Conservation (phyloP, 768 basidiomycete genomes). For the Naganishia kalamii region DNA sequence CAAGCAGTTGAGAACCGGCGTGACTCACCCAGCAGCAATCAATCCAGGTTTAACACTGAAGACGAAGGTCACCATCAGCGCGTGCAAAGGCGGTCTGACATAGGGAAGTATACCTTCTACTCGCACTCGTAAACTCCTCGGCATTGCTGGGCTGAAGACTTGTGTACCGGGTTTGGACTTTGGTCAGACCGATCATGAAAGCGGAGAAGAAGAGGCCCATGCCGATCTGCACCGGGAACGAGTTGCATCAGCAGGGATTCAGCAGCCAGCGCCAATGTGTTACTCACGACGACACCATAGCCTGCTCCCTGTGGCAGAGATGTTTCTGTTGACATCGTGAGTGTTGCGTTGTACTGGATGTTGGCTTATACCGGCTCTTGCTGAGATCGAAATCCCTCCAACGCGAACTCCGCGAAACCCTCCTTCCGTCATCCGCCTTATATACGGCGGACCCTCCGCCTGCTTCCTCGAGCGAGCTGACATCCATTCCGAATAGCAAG, state of each 20-base stretch:
- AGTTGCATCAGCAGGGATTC: not conserved
- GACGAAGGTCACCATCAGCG: not conserved
- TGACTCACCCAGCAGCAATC: conserved; percentile 78
- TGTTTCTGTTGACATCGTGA: not conserved
- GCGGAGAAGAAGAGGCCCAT: conserved; percentile 77
- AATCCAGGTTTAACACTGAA: conserved; percentile 76
- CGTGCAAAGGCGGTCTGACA: not conserved
- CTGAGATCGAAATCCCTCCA: not conserved
- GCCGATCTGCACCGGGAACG: conserved; percentile 47
- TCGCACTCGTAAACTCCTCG: conserved; percentile 53
- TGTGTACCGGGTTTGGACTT: conserved; percentile 77
- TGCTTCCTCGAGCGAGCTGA: not conserved
- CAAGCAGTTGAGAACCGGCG: not conserved
- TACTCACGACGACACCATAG: conserved; percentile 64
- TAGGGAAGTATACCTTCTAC: conserved; percentile 32
- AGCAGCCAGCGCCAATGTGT: not conserved
- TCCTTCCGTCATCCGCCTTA: not conserved
- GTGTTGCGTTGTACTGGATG: not conserved
- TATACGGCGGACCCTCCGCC: not conserved
- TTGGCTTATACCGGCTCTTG: too few species aligned
- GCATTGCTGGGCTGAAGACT: conserved; percentile 61
- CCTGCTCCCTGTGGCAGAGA: conserved; percentile 69
- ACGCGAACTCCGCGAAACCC: not conserved
- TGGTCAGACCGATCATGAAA: conserved; percentile 71
- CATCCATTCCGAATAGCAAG: not conserved